Conservation (phyloP, 2,329 filamentous ascomycete species). For the Arthrobotrys megalospora region DNA sequence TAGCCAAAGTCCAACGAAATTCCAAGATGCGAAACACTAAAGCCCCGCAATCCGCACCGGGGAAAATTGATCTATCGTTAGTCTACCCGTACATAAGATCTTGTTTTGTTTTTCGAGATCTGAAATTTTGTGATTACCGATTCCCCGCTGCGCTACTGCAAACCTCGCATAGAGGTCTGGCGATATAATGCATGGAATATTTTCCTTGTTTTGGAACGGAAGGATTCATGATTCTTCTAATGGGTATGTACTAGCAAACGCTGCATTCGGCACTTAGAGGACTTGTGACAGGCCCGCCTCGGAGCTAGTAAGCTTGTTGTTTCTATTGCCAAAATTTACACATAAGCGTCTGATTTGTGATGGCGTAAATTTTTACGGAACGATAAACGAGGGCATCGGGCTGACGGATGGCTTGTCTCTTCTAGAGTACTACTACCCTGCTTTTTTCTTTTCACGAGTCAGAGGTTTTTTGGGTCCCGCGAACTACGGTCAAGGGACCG, state of each 20-base stretch:
- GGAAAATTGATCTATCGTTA: slow-evolving; percentile 21
- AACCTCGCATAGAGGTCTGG: slow-evolving; percentile 44
- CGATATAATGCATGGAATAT: slow-evolving; percentile 34
- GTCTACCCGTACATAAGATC: slow-evolving; percentile 16
- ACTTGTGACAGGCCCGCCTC: background rate
- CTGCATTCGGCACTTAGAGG: slow-evolving; percentile 29
- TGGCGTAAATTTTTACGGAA: slow-evolving; percentile 41
- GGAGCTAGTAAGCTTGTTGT: background rate
- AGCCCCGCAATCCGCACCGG: slow-evolving; percentile 19
- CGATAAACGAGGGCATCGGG: slow-evolving; percentile 52
- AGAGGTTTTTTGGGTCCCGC: slow-evolving; percentile 13
- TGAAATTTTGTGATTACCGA: slow-evolving; percentile 30
- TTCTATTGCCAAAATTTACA: slow-evolving; percentile 12
- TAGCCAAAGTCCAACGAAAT: slow-evolving; percentile 9
- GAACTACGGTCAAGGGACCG: slow-evolving; percentile 3
- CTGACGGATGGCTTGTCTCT: slow-evolving; percentile 50
- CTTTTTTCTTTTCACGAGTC: slow-evolving; percentile 31
- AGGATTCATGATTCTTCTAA: slow-evolving; percentile 16
- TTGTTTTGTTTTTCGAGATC: slow-evolving; percentile 39
- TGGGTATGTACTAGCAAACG: slow-evolving; percentile 32
- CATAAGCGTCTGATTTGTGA: slow-evolving; percentile 19
- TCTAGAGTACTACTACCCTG: slow-evolving; percentile 20
- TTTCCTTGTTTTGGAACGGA: slow-evolving; percentile 27
- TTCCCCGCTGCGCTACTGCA: slow-evolving; percentile 61
- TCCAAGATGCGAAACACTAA: slow-evolving; percentile 15